Evolutionary conservation across 2,329 filamentous ascomycete genomes (phyloP).

Genomic region (Chaetomiaceae sp.): DNA sequence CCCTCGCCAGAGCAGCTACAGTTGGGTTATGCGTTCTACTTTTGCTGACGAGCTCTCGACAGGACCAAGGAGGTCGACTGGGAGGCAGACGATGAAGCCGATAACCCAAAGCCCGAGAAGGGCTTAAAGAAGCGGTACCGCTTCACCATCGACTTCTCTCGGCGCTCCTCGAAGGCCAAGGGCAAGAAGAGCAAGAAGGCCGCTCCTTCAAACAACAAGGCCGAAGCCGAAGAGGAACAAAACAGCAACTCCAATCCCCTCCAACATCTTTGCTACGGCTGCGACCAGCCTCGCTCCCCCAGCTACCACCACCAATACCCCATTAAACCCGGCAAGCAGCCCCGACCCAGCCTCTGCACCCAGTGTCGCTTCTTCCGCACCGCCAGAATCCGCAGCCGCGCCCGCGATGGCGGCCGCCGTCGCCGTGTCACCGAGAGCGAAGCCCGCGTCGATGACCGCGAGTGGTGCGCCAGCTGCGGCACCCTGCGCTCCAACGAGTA

Average conservation of each 20-base stretch:
- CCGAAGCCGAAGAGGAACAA: not conserved
- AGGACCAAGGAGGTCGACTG: slow-evolving; percentile 15
- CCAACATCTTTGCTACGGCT: slow-evolving; percentile 4
- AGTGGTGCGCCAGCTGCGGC: slow-evolving; percentile 19
- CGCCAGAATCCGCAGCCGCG: not conserved
- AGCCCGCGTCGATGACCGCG: slow-evolving; percentile 1
- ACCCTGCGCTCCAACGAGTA: slow-evolving; percentile 12
- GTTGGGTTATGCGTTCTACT: not conserved
- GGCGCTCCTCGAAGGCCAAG: not conserved
- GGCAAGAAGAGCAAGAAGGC: not conserved
- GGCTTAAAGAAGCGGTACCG: slow-evolving; percentile 4
- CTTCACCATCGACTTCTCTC: slow-evolving; percentile 3
- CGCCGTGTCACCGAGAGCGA: not conserved
- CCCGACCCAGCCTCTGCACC: slow-evolving; percentile 11
- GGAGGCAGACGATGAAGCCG: not conserved
- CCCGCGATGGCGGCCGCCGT: not conserved
- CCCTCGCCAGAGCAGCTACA: too few relatives aligned
- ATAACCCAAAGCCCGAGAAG: not conserved
- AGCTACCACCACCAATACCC: slow-evolving; percentile 3
- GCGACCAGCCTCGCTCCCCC: slow-evolving; percentile 1
- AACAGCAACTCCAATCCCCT: not conserved
- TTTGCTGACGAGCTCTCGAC: not conserved
- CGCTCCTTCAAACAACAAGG: not conserved
- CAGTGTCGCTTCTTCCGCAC: slow-evolving; percentile 6
- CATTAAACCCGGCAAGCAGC: not conserved